These are phyloP conservation scores for Geotrichum citri-aurantii DNA, from an alignment of 1,139 yeast species.

Conservation along the genomic window DNA sequence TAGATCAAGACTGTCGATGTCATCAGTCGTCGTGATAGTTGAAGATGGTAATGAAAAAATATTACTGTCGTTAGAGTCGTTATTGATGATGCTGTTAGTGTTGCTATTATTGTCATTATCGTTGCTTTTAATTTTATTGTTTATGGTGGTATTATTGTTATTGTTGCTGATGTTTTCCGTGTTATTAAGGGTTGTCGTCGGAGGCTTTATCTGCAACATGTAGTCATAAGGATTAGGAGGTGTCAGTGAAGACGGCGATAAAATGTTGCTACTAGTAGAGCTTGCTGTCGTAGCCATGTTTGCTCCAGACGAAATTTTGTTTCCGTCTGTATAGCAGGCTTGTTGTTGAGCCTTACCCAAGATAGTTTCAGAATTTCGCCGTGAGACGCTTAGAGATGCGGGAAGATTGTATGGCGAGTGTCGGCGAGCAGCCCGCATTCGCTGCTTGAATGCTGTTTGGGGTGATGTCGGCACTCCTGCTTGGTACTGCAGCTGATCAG, in stretches of 20 bases:
- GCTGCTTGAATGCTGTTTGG: neutral
- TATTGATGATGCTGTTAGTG: neutral
- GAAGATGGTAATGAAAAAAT: neutral
- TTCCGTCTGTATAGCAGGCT: neutral
- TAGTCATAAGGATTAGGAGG: neutral
- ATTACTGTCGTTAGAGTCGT: neutral
- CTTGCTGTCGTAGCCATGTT: neutral
- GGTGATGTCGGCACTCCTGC: neutral
- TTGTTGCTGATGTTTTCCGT: neutral
- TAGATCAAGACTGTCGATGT: neutral
- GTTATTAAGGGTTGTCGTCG: neutral
- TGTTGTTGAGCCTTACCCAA: neutral
- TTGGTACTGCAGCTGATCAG: neutral
- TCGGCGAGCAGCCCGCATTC: neutral
- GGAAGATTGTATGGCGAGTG: neutral
- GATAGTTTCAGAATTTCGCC: neutral
- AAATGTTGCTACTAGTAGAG: neutral
- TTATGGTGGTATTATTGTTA: neutral
- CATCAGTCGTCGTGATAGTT: neutral
- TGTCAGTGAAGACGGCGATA: neutral
- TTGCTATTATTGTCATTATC: constrained; percentile 22
- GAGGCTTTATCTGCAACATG: neutral
- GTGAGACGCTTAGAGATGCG: neutral
- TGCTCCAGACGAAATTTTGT: neutral
- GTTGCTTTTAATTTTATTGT: constrained; percentile 20